Evolutionary conservation across 352 stramenopile genomes (phyloP).

Genomic region (Phytophthora gonapodyides): DNA sequence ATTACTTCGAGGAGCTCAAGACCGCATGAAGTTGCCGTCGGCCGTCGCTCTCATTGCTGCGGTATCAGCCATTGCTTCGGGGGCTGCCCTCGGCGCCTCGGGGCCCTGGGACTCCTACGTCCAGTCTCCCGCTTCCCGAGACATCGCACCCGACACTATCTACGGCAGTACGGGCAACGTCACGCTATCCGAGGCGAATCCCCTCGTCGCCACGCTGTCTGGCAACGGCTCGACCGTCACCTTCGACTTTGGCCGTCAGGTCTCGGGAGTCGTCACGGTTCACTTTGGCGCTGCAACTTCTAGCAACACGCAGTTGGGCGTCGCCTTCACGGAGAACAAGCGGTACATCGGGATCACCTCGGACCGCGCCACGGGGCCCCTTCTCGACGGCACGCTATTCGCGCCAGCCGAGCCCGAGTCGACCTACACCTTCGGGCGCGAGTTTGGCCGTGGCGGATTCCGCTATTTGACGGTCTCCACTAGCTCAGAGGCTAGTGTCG

Average conservation of each 20-base stretch:
- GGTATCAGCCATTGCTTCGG: no score
- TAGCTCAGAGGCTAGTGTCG: constrained; percentile 19
- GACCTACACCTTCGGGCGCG: constrained; percentile 39
- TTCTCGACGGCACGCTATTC: constrained; percentile 48
- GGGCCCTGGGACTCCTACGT: constrained; percentile 28
- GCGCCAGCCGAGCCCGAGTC: constrained; percentile 25
- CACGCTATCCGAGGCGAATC: constrained; percentile 17
- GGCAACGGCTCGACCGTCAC: constrained; percentile 41
- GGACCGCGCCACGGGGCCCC: constrained; percentile 39
- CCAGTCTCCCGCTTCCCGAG: constrained; percentile 23
- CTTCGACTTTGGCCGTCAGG: constrained; percentile 45
- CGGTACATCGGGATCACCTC: constrained; percentile 41
- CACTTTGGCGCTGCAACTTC: constrained; percentile 32
- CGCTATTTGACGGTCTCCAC: constrained; percentile 42
- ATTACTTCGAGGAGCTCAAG: constrained; percentile 2
- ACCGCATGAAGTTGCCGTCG: constrained; percentile 3
- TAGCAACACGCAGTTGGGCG: constrained; percentile 26
- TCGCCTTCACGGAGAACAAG: constrained; percentile 40
- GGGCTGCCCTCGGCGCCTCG: no score
- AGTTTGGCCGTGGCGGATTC: constrained; percentile 40
- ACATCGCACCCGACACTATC: constrained; percentile 25
- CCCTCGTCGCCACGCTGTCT: constrained; percentile 27
- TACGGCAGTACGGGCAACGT: constrained; percentile 20
- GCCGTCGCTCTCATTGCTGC: no score
- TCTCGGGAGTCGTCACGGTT: constrained; percentile 36